Base-by-base conservation (phyloP, 2,329 filamentous ascomycete genomes). In the Ophiosphaerella herpotricha region DNA sequence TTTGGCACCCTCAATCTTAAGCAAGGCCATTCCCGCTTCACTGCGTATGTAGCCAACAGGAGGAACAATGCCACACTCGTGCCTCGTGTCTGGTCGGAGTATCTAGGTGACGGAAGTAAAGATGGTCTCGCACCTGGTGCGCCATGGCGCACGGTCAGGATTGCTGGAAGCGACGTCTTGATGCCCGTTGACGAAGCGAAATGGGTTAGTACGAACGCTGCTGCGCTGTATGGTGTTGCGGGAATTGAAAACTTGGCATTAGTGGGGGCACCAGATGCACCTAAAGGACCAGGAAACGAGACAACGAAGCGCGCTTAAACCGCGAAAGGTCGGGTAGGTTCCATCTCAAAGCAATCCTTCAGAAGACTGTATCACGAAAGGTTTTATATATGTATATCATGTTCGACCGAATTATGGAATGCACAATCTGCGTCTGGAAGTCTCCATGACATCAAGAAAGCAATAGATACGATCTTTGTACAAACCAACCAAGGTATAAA, bases 21-120 rank as follows among this genome's bases (percentile, higher is more conserved):
- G 40, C 83, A 86, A 60, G 82, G 78, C 0, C 84, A 86, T 61
- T 84, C 83, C 1, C 77, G 83, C 2, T 72, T 85, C 7, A 80
- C 83, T 1, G 83, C 82, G 0, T 85, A 82, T 56, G 79, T 75
- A 2, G 80, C 81, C 0, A 61, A 67, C 18, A 69, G 74, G 46
- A 61, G 67, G 0, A 66, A 68, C 4, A 83, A 84, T 46, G 67
- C 67, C 1, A 80, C 76, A 0, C 70, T 83, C 3, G 82, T 80
- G 0, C 57, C 69, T 13, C 73, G 80, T 2, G 82, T 82, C 0
- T 85, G 83, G 82, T 67, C 70, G 0, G 80, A 84, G 64, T 85
- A 82, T 55, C 76, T 77, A 18, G 68, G 73, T 37, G 76, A 74
- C 5, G 66, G 63, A 33, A 66, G 60, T n/a, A 55, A 63, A 24